Percentiles rank a stretch among this genome's conserved stretches.
These are phyloP conservation scores for Suillus subaureus DNA, from an alignment of 768 basidiomycete species.

Conservation along the genomic window DNA sequence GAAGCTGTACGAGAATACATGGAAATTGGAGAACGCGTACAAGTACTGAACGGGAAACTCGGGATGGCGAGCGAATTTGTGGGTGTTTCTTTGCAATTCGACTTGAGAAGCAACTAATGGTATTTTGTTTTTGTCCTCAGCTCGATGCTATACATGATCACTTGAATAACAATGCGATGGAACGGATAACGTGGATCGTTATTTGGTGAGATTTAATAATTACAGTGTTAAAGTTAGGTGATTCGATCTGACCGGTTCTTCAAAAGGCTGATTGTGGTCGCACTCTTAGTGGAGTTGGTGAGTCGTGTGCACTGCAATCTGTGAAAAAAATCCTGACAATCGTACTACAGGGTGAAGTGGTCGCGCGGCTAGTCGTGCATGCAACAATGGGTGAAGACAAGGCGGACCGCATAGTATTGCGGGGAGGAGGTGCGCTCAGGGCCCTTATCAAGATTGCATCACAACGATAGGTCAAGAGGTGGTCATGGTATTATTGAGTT, in stretches of 20 bases:
- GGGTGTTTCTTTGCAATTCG: conserved; percentile 42
- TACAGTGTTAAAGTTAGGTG: conserved; percentile 16
- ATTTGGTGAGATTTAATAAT: conserved; percentile 57
- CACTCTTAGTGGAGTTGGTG: conserved; percentile 86
- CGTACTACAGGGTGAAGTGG: conserved; percentile 71
- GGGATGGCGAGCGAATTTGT: conserved; percentile 89
- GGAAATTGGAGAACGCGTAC: conserved; percentile 84
- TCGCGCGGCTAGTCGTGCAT: conserved; percentile 77
- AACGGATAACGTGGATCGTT: conserved; percentile 83
- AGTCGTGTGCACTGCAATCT: conserved; percentile 22
- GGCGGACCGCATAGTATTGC: conserved; percentile 7
- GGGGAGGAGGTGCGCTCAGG: conserved; percentile 6
- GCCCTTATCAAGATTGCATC: conserved; percentile 1
- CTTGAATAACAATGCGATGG: conserved; percentile 87
- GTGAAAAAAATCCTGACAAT: background rate
- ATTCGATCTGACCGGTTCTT: conserved; percentile 20
- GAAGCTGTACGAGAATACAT: conserved; percentile 94
- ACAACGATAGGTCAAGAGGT: conserved; percentile 4
- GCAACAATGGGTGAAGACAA: conserved; percentile 41
- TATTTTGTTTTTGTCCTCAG: conserved; percentile 38
- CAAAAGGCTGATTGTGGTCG: conserved; percentile 83
- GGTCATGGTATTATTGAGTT: background rate
- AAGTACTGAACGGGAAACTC: conserved; percentile 85
- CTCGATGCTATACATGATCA: conserved; percentile 93
- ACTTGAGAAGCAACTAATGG: background rate